These are phyloP conservation scores for Pythium brachiatum DNA, from an alignment of 352 stramenopile species.

Conservation along the genomic window DNA sequence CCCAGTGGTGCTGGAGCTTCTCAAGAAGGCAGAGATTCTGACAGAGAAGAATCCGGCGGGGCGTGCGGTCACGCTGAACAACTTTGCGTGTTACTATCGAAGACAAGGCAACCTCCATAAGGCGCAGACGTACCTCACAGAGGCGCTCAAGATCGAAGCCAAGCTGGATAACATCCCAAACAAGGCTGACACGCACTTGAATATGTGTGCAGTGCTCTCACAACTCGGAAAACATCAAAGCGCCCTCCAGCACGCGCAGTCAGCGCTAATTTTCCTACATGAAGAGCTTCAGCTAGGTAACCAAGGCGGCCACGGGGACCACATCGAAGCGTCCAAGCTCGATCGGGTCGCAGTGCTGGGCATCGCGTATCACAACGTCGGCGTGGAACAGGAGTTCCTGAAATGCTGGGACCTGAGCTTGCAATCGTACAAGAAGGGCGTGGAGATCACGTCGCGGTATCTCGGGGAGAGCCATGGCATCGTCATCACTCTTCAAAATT, in stretches of 20 bases:
- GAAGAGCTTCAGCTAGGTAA: constrained; percentile 83
- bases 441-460: constrained; percentile 81
- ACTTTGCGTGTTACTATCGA: constrained; percentile 93
- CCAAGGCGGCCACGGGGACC: constrained; percentile 12
- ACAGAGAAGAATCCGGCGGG: constrained; percentile 83
- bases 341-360: constrained; percentile 91
- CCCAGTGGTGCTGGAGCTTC: constrained; percentile 86
- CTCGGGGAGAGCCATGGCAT: constrained; percentile 90
- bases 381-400: constrained; percentile 94
- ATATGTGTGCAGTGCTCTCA: constrained; percentile 93
- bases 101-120: constrained; percentile 90
- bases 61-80: constrained; percentile 92
- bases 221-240: constrained; percentile 89
- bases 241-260: constrained; percentile 90
- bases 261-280: constrained; percentile 90
- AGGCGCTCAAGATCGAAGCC: constrained; percentile 91
- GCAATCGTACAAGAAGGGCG: constrained; percentile 91
- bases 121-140: constrained; percentile 89
- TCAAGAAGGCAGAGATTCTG: constrained; percentile 95
- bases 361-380: constrained; percentile 95
- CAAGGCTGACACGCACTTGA: constrained; percentile 93
- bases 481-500: constrained; percentile 90
- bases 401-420: constrained; percentile 90
- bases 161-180: constrained; percentile 85
- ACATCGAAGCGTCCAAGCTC: constrained; percentile 49